Evolutionary conservation across 768 basidiomycete species (phyloP).

Genomic region (Paxillus rubicundulus): DNA sequence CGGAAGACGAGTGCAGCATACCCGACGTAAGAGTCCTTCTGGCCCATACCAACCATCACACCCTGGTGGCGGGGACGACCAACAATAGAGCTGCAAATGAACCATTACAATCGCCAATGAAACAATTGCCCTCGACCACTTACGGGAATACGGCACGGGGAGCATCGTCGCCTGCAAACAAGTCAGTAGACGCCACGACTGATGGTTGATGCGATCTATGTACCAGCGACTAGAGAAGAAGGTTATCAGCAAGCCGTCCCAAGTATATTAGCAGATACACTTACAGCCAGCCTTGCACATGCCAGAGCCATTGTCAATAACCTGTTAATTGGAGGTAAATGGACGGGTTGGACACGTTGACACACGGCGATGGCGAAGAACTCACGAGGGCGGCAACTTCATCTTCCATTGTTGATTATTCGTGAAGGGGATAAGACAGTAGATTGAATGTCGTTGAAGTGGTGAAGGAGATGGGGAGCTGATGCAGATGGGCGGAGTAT

Average conservation of each 20-base stretch:
- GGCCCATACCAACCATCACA: constrained; percentile 97
- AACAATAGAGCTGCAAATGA: constrained; percentile 70
- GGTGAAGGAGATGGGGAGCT: constrained; percentile 18
- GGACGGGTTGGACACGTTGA: background rate
- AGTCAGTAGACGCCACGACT: constrained; percentile 1
- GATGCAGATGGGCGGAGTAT: constrained; percentile 26
- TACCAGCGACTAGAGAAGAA: constrained; percentile 59
- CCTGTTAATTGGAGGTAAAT: constrained; percentile 39
- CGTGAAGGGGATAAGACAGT: constrained; percentile 13
- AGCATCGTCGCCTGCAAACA: constrained; percentile 76
- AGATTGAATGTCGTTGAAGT: constrained; percentile 19
- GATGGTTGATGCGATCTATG: background rate
- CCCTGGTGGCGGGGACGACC: constrained; percentile 93
- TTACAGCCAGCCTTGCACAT: constrained; percentile 99
- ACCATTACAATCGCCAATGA: constrained; percentile 10
- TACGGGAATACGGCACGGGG: constrained; percentile 95
- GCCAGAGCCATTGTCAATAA: constrained; percentile 93
- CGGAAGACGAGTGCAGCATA: constrained; percentile 27
- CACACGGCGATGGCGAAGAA: constrained; percentile 1
- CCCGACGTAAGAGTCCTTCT: constrained; percentile 97
- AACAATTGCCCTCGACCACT: constrained; percentile 33
- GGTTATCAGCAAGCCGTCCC: constrained; percentile 19
- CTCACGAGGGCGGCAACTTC: constrained; percentile 58
- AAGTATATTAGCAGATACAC: constrained; percentile 34
- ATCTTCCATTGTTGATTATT: constrained; percentile 51